Evolutionary conservation across 2,329 filamentous ascomycete genomes (phyloP), one percentile per base, ranked within the genome.

Genomic region (Phyllosticta citrichinensis): DNA sequence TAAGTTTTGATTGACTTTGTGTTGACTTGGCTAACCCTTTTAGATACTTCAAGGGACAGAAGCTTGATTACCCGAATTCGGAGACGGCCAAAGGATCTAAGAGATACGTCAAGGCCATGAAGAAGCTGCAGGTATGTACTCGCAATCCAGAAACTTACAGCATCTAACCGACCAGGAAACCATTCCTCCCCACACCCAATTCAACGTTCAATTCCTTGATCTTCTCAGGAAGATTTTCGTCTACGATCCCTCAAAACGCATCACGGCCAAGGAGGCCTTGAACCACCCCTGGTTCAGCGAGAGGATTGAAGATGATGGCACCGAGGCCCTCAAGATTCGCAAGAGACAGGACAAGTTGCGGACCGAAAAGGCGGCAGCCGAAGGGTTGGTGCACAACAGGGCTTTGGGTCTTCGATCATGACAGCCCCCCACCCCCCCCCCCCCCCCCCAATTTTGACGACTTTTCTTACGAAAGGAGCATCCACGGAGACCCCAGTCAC

Each of bases 51-150:
- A 77, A 74, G 64, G 73, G 79, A 58, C 78, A 77, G 60, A 83
- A 80, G 67, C 76, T 87, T 40, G 82, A 85, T 66, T 87, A 87
- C 67, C 84, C 84, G 0, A 84, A 85, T 64, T 73, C 73, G 6
- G 84, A 87, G 57, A 87, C 84, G 1, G 81, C 83, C 14, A 81
- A 83, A 65, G 81, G 83, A 24, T 86, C 83, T 22, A 80, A 79
- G 66, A 87, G 86, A 73, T 87, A 86, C 67, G 84, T 87, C 63
- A 82, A 82, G 66, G 83, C 82, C n/a, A 87, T 87, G 84, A 87
- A 86, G 73, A 79, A 78, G 64, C 74, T 85, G 59, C 76, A 78
- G 60, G 82, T 85, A 78, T 67, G 81, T 24, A 27, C 62, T 10
- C 19, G n/a, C 19, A 14, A 9, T 3, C 55, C 35, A 20, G 56